Evolutionary conservation across 768 basidiomycete species (phyloP).

Genomic region (Filobasidium wieringae): DNA sequence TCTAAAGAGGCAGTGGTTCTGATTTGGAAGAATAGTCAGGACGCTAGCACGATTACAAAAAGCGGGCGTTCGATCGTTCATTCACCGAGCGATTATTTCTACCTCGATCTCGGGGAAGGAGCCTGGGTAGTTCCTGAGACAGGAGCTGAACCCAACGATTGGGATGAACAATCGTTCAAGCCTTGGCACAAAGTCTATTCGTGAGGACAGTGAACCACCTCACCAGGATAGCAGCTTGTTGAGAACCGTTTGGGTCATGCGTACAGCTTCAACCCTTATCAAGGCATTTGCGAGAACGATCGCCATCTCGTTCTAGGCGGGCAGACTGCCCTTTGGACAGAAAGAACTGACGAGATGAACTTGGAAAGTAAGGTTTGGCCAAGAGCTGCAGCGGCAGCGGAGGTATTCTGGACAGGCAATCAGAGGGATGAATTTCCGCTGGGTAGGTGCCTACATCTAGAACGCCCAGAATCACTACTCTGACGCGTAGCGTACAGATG

Average conservation of each 20-base stretch:
- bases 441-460: constrained; percentile 9
- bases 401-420: constrained; percentile 62
- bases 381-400: constrained; percentile 57
- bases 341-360: constrained; percentile 59
- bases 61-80: constrained; percentile 57
- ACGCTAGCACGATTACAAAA: constrained; percentile 51
- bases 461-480: background rate
- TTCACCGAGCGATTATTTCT: constrained; percentile 63
- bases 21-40: constrained; percentile 60
- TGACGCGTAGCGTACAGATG: constrained; percentile 22
- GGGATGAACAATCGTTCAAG: constrained; percentile 68
- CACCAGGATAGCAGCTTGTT: background rate
- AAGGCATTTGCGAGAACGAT: constrained; percentile 46
- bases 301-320: constrained; percentile 54
- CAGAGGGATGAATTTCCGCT: constrained; percentile 12
- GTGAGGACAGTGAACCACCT: background rate
- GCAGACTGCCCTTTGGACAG: constrained; percentile 60
- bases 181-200: constrained; percentile 57
- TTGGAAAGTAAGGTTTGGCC: constrained; percentile 63
- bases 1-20: constrained; percentile 32
- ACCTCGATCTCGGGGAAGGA: constrained; percentile 66
- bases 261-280: constrained; percentile 61
- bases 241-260: background rate
- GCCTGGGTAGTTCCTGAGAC: constrained; percentile 47
- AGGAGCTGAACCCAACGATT: background rate